A percentile compares a stretch with the other conserved stretches of the same genome.
Evolutionary conservation across 108 stramenopile species (phyloP).

Genomic region (Nitzschia sp.): DNA sequence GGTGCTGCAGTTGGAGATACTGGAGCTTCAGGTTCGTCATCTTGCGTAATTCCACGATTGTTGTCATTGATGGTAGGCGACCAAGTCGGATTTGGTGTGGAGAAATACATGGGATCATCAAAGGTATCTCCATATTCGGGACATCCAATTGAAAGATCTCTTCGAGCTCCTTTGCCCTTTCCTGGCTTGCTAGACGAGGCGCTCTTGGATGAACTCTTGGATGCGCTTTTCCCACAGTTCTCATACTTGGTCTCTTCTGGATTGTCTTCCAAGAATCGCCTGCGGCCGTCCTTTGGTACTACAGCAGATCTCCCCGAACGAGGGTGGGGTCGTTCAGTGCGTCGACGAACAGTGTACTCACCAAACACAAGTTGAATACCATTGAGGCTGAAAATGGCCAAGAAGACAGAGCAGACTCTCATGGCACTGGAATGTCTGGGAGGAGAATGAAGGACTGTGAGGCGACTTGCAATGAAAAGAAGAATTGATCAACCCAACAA

Average conservation of each 20-base stretch:
- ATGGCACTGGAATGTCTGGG: too few species aligned
- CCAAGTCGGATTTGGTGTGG: background rate
- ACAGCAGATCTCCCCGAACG: too few species aligned
- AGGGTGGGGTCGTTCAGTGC: too few species aligned
- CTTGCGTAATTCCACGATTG: constrained; percentile 3
- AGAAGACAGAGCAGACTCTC: too few species aligned
- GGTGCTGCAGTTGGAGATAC: constrained; percentile 1
- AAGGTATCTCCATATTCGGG: constrained; percentile 16
- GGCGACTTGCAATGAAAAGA: too few species aligned
- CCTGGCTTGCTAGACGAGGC: background rate
- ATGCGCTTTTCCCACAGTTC: background rate
- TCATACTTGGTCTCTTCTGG: background rate
- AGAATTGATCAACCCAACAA: too few species aligned
- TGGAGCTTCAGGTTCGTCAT: background rate
- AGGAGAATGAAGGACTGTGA: too few species aligned
- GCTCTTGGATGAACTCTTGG: background rate
- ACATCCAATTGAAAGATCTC: background rate
- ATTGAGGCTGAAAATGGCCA: too few species aligned
- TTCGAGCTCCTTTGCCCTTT: background rate
- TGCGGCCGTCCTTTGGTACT: background rate
- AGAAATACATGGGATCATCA: constrained; percentile 20
- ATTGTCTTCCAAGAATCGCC: background rate
- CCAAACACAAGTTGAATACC: too few species aligned
- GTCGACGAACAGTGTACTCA: too few species aligned
- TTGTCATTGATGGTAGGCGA: constrained; percentile 3